Evolutionary conservation across 371 early-diverging fungal genomes (phyloP).

Genomic region (Fennellomyces sp.): DNA sequence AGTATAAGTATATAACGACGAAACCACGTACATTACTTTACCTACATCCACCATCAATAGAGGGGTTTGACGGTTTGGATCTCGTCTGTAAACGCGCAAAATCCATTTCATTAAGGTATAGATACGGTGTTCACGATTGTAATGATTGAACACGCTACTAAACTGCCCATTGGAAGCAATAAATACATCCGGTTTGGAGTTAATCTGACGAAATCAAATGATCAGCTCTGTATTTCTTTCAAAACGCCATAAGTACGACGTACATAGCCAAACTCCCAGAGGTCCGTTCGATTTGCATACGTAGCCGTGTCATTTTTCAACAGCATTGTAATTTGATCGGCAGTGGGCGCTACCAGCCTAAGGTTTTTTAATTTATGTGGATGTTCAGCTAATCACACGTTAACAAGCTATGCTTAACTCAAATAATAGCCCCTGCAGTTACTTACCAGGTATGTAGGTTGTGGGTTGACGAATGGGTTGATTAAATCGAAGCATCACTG

Average conservation of each 20-base stretch:
- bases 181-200: constrained; percentile 48
- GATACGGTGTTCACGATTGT: constrained; percentile 44
- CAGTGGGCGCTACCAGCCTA: constrained; percentile 39
- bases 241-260: constrained; percentile 1
- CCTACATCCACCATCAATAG: constrained; percentile 52
- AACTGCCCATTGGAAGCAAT: constrained; percentile 40
- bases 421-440: not conserved
- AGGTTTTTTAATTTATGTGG: constrained; percentile 16
- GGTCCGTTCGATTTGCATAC: constrained; percentile 21
- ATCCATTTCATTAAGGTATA: constrained; percentile 55
- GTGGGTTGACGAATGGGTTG: constrained; percentile 12
- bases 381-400: not conserved
- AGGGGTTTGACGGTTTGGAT: constrained; percentile 29
- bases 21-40: constrained; percentile 17
- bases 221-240: not conserved
- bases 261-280: constrained; percentile 41
- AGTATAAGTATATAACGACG: no score
- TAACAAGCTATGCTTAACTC: not conserved
- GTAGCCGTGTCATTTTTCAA: constrained; percentile 15
- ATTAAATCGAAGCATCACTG: not conserved
- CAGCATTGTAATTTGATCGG: constrained; percentile 30
- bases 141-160: constrained; percentile 34
- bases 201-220: constrained; percentile 23
- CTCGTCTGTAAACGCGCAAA: constrained; percentile 47
- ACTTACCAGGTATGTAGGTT: constrained; percentile 14